Conservation (phyloP, 148 eudicot genomes). For the Chenopodium berlandieri region DNA sequence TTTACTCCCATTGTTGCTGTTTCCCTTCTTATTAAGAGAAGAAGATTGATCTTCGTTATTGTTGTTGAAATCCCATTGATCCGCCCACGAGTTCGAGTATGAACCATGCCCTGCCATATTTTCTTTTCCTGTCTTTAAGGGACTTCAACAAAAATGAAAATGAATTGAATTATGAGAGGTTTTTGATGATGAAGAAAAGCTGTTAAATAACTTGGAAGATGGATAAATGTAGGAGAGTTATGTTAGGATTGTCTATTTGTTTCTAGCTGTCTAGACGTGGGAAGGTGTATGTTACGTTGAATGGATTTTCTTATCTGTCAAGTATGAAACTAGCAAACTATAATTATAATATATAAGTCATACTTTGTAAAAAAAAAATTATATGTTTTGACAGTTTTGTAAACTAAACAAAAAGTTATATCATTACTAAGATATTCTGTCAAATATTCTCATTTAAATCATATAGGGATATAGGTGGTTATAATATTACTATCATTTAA, state of each 20-base stretch:
- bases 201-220: not conserved
- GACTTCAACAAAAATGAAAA: not conserved
- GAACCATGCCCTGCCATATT: slow-evolving; percentile 20
- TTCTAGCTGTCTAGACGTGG: not conserved
- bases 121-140: not conserved
- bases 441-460: not conserved
- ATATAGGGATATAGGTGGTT: too few species aligned
- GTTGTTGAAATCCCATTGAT: slow-evolving; percentile 37
- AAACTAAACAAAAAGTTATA: too few species aligned
- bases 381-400: too few species aligned
- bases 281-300: not conserved
- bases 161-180: not conserved
- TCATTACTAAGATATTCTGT: not conserved
- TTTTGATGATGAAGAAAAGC: not conserved
- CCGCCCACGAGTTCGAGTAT: slow-evolving; percentile 45
- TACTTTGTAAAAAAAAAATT: too few species aligned
- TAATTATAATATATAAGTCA: not conserved
- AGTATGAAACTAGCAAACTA: not conserved
- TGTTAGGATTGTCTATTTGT: not conserved
- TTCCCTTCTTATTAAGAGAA: slow-evolving; percentile 12
- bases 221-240: not conserved
- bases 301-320: not conserved
- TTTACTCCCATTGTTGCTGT: slow-evolving; percentile 10
- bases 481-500: too few species aligned
- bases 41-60: slow-evolving; percentile 20